These are phyloP conservation scores for Russula olivacea DNA, from an alignment of 768 basidiomycete genomes.

Conservation along the genomic window DNA sequence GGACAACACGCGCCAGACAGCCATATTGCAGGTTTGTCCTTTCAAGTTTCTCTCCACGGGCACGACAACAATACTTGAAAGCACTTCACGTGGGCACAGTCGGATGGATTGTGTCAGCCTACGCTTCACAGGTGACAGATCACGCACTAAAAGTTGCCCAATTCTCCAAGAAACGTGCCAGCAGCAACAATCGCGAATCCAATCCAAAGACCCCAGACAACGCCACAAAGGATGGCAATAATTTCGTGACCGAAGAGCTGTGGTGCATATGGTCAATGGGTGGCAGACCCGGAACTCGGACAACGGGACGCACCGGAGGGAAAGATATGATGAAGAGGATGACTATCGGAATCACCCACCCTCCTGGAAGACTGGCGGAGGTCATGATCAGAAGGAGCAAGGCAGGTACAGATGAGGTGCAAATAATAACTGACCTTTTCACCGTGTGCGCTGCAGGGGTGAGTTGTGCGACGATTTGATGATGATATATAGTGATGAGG, in stretches of 20 bases:
- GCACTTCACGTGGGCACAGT: constrained; percentile 41
- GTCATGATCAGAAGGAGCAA: not conserved
- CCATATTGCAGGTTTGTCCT: constrained; percentile 42
- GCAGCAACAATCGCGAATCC: constrained; percentile 85
- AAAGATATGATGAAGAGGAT: constrained; percentile 82
- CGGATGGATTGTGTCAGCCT: not conserved
- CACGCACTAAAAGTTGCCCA: constrained; percentile 81
- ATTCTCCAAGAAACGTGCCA: constrained; percentile 79
- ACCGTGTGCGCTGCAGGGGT: constrained; percentile 61
- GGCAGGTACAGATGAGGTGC: not conserved
- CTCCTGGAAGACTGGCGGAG: constrained; percentile 42
- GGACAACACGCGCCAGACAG: constrained; percentile 52
- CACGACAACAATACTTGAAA: constrained; percentile 73
- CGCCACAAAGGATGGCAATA: constrained; percentile 77
- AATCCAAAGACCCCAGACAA: constrained; percentile 84
- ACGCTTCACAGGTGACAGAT: not conserved
- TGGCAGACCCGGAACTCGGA: not conserved
- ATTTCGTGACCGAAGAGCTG: constrained; percentile 92
- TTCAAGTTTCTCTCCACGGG: constrained; percentile 66
- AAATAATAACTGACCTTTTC: constrained; percentile 42
- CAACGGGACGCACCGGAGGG: constrained; percentile 54
- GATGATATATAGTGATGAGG: constrained; percentile 42
- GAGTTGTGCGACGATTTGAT: constrained; percentile 61
- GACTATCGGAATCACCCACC: constrained; percentile 75
- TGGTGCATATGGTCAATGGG: constrained; percentile 2